phyloP scores from a whole-genome alignment of 805 yeast species.

The Pichia occidentalis region DNA sequence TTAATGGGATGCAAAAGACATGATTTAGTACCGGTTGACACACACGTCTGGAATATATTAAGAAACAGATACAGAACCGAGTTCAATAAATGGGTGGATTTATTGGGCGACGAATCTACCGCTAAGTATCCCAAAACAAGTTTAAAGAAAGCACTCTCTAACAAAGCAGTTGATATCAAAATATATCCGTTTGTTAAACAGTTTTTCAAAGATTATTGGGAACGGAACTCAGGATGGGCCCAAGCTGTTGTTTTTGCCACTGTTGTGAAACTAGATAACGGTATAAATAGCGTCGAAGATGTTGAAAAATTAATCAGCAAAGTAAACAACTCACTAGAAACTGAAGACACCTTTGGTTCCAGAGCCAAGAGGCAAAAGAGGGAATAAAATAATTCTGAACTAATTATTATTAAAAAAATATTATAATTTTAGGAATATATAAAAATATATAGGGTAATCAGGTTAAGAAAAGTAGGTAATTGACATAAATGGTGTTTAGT shows the following conservation, averaged over 20 bases:
- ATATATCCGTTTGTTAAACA: slow-evolving; percentile 25
- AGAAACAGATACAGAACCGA: slow-evolving; percentile 56
- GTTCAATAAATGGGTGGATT: slow-evolving; percentile 66
- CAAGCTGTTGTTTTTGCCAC: slow-evolving; percentile 88
- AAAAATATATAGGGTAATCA: slow-evolving; percentile 4
- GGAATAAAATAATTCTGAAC: not conserved
- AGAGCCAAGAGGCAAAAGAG: not conserved
- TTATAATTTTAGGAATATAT: not conserved
- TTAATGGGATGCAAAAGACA: slow-evolving; percentile 85
- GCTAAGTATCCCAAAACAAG: slow-evolving; percentile 1
- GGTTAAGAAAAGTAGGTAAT: not conserved
- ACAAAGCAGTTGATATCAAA: slow-evolving; percentile 37
- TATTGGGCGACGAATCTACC: slow-evolving; percentile 47
- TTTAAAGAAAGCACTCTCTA: slow-evolving; percentile 9
- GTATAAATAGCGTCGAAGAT: slow-evolving; percentile 36
- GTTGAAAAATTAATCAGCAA: slow-evolving; percentile 7
- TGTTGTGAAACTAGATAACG: slow-evolving; percentile 65
- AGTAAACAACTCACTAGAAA: slow-evolving; percentile 2
- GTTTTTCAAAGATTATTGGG: slow-evolving; percentile 64
- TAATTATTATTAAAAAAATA: not conserved
- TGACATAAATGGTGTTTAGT: no score
- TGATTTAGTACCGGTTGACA: slow-evolving; percentile 89
- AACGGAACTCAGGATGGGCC: slow-evolving; percentile 96
- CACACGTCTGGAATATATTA: slow-evolving; percentile 90
- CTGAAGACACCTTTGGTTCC: not conserved